Conservation (phyloP, 2,329 filamentous ascomycete genomes). For the Hyphodiscus sp. region DNA sequence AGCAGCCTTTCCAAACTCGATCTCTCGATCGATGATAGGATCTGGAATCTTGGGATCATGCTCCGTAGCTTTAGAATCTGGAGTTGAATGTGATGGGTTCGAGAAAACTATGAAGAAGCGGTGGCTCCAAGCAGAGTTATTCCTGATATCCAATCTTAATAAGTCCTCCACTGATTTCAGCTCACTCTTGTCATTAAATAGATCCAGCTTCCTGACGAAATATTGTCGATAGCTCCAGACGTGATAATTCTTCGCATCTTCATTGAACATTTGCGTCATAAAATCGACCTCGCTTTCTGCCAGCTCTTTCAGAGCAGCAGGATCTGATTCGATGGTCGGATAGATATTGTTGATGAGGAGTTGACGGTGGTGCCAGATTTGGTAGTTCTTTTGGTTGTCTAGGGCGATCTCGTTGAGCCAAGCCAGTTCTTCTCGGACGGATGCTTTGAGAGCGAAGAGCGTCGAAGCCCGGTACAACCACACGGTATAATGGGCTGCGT, state of each 20-base stretch:
- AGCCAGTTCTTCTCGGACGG: slow-evolving; percentile 51
- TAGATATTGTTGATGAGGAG: slow-evolving; percentile 55
- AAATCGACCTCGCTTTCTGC: slow-evolving; percentile 66
- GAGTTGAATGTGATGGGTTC: slow-evolving; percentile 45
- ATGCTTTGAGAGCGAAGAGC: slow-evolving; percentile 51
- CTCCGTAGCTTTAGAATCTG: slow-evolving; percentile 42
- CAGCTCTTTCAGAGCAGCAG: slow-evolving; percentile 48
- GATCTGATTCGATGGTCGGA: slow-evolving; percentile 52
- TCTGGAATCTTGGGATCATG: slow-evolving; percentile 51
- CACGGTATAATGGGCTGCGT: slow-evolving; percentile 96
- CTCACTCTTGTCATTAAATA: slow-evolving; percentile 55
- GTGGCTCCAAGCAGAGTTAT: slow-evolving; percentile 98
- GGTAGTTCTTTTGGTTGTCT: slow-evolving; percentile 91
- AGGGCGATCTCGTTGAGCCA: slow-evolving; percentile 86
- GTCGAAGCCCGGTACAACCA: slow-evolving; percentile 92
- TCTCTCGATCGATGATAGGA: slow-evolving; percentile 64
- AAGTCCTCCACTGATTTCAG: slow-evolving; percentile 64
- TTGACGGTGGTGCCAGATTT: slow-evolving; percentile 82
- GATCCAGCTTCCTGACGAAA: slow-evolving; percentile 58
- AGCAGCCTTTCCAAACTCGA: slow-evolving; percentile 66
- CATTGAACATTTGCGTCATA: slow-evolving; percentile 69
- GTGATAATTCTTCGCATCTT: slow-evolving; percentile 96
- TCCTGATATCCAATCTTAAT: slow-evolving; percentile 75
- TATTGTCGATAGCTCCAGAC: slow-evolving; percentile 93
- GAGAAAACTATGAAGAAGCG: slow-evolving; percentile 88